A percentile compares a stretch with the other conserved stretches of the same genome.
These are phyloP conservation scores for Logfia minima DNA, from an alignment of 129 eudicot genomes.

Conservation along the genomic window DNA sequence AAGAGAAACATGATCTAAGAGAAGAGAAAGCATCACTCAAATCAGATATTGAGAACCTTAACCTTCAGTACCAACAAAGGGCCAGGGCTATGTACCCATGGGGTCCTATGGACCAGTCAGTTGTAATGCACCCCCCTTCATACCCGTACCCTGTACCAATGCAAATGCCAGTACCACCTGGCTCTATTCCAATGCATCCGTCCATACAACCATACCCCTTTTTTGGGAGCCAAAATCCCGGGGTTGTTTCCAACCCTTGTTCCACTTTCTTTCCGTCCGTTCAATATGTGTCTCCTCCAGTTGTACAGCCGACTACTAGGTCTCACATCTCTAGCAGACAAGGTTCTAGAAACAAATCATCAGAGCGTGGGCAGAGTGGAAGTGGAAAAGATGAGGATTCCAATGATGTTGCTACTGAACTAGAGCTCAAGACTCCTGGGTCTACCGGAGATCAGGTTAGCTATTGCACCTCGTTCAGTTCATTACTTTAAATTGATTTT, in stretches of 20 bases:
- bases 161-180: conserved; percentile 66
- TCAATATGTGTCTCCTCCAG: conserved; percentile 60
- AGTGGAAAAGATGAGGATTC: conserved; percentile 62
- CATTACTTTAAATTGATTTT: neutral
- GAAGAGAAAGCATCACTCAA: conserved; percentile 86
- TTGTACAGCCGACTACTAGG: conserved; percentile 49
- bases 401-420: conserved; percentile 70
- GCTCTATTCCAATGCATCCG: conserved; percentile 72
- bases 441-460: conserved; percentile 76
- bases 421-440: conserved; percentile 91
- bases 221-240: conserved; percentile 69
- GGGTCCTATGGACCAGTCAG: conserved; percentile 82
- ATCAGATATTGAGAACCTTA: conserved; percentile 79
- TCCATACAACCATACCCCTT: conserved; percentile 79
- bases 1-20: conserved; percentile 88
- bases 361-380: conserved; percentile 54
- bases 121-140: conserved; percentile 86
- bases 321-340: conserved; percentile 59
- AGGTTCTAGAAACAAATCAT: conserved; percentile 51
- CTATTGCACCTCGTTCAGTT: neutral
- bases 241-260: conserved; percentile 64
- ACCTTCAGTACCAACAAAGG: conserved; percentile 75
- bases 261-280: conserved; percentile 65
- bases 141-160: conserved; percentile 75
- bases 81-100: conserved; percentile 75